phyloP scores from a whole-genome alignment of 2,329 filamentous ascomycete genomes.

The Pseudogymnoascus sp. region DNA sequence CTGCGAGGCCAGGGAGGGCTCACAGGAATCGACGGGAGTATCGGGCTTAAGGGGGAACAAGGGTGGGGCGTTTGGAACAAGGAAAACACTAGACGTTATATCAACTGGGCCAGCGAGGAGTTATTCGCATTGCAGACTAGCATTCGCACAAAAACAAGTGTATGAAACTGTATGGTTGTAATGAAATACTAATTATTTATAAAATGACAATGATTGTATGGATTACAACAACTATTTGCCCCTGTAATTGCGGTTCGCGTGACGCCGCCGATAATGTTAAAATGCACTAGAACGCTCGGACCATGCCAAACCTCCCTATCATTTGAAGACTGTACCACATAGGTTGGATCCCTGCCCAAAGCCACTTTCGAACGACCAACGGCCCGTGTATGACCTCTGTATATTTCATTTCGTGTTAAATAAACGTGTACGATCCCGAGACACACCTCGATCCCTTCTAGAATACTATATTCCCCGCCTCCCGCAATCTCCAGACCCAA shows the following conservation, averaged over 20 bases:
- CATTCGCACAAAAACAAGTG: not conserved
- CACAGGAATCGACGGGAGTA: constrained; percentile 9
- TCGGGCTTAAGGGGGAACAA: not conserved
- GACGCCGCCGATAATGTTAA: not conserved
- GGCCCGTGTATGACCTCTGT: constrained; percentile 6
- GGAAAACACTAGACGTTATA: not conserved
- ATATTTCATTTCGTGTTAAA: not conserved
- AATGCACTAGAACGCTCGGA: constrained; percentile 1
- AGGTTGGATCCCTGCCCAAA: constrained; percentile 4
- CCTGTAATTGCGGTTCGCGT: not conserved
- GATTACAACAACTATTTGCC: not conserved
- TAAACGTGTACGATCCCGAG: not conserved
- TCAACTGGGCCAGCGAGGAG: not conserved
- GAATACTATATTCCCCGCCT: not conserved
- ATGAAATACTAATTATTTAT: not conserved
- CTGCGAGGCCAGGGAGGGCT: not conserved
- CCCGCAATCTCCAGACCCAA: not conserved
- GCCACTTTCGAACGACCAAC: constrained; percentile 1
- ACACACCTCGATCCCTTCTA: not conserved
- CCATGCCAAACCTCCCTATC: constrained; percentile 3
- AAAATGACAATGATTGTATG: not conserved
- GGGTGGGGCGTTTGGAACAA: not conserved
- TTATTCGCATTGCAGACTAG: not conserved
- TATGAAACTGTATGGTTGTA: constrained; percentile 2
- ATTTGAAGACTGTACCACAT: not conserved